Evolutionary conservation across 805 yeast genomes (phyloP), one percentile per base, ranked within the genome.

Genomic region (Wickerhamiella cacticola): DNA sequence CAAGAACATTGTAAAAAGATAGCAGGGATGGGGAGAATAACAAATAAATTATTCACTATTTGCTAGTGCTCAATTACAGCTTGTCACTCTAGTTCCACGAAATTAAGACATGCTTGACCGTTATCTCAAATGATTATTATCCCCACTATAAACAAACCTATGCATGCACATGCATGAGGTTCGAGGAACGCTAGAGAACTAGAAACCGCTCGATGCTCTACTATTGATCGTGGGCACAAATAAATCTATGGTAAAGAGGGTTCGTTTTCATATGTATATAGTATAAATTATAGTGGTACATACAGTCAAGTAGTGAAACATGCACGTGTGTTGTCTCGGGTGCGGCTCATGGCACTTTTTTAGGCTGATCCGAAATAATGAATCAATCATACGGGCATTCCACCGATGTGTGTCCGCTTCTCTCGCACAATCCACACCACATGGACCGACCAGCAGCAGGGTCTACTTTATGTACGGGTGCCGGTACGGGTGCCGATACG

Each of bases 381-480:
- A 16, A 12, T 41, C 53, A 80, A 54, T 75, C 74, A 60, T 76
- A 86, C 0, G 96, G 96, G 64, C 98, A 89, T 48, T 86, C 86
- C 25, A 79, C 69, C 53, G 92, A 82, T 42, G 78, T 80, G 60
- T 89, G 98, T 0, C 97, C 98, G 40, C 76, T 79, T 48, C 85
- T 69, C 62, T 89, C 97, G 66, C 98, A 89, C 46, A 86, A 68
- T 0, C 94, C 95, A 66, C 98, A 89, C 95, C 96, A 89, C 52
- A 76, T 71, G 23, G 67, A 67, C 39, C 88, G 71, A 1, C 95
- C 95, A 1, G 76, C 77, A 0, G 87, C 70, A 0, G 88, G 82
- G 60, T 85, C 92, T 12, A 21, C 31, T 16, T 44, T 41, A 12
- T 7, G n/a, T 9, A 64, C 38, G 31, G 28, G 18, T 16, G 23